Base-by-base conservation (phyloP, 805 yeast genomes). In the Ogataea siamensis region DNA sequence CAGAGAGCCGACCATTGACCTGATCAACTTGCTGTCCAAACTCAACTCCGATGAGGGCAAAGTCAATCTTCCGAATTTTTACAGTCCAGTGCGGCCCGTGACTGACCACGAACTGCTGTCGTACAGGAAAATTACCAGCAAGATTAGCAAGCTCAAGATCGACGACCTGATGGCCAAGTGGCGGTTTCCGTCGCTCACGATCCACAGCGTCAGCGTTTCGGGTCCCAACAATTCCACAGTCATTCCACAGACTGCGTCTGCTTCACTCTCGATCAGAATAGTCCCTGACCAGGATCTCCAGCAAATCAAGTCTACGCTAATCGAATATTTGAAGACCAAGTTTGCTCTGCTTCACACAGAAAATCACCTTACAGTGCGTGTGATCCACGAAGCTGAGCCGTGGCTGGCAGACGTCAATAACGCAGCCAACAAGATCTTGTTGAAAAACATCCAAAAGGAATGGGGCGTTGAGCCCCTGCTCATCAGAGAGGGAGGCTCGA, bases 401-500 rank as follows among this genome's bases (percentile, higher is more conserved):
- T 91, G 99, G 99, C 65, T 91, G 7, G 98, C 97, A 4, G 88
- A 93, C 50, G 83, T 89, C 10, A 62, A 69, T 10, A 88, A 86
- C 54, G 71, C 70, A 28, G 87, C 89, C 2, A 93, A 85, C 58
- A 71, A 76, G 50, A 70, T 83, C 7, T 65, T 93, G 23, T 69
- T 72, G 38, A 65, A 75, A 16, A 87, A 84, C 34, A 67, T 91
- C 21, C 63, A 67, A 28, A 59, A 66, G 4, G 85, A 80, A 39
- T 91, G 99, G 99, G 78, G 75, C 0, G 64, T 69, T 9, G 86
- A 84, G 38, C 97, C 98, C 2, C 64, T 91, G 28, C 82, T 80
- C 43, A 86, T 93, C 21, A 76, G 98, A 48, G 99, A 93, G 65
- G 99, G 99, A 44, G 99, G 99, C 0, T 87, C 97, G 0, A 88